A percentile compares a stretch with the other conserved stretches of the same genome.
These are phyloP conservation scores for Chalciporus chontae DNA, from an alignment of 768 basidiomycete genomes.

Conservation along the genomic window DNA sequence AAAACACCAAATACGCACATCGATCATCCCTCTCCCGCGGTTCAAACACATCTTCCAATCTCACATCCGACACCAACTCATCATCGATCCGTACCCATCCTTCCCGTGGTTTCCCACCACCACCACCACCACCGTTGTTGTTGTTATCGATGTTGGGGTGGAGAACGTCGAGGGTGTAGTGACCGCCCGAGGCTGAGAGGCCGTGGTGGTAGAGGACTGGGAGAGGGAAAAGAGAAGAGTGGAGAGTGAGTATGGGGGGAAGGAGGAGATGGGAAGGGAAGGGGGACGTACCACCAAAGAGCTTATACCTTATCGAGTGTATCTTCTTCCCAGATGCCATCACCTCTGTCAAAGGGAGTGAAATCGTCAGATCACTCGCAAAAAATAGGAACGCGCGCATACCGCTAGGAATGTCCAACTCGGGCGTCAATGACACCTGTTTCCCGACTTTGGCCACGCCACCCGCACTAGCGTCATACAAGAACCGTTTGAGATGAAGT, in stretches of 20 bases:
- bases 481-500: slow-evolving; percentile 88
- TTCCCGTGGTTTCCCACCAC: slow-evolving; percentile 40
- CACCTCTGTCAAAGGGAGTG: slow-evolving; percentile 41
- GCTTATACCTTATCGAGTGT: slow-evolving; percentile 60
- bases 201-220: slow-evolving; percentile 93
- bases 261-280: not conserved
- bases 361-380: not conserved
- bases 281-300: slow-evolving; percentile 69
- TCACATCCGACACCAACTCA: slow-evolving; percentile 76
- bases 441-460: slow-evolving; percentile 88
- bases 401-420: slow-evolving; percentile 75
- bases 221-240: not conserved
- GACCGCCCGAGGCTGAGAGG: slow-evolving; percentile 83
- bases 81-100: slow-evolving; percentile 95
- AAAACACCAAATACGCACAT: slow-evolving; percentile 87
- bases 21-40: slow-evolving; percentile 51
- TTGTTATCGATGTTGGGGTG: slow-evolving; percentile 61
- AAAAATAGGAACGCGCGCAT: not conserved
- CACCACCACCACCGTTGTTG: slow-evolving; percentile 5
- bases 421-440: slow-evolving; percentile 70
- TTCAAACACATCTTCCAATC: slow-evolving; percentile 67
- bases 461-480: slow-evolving; percentile 70
- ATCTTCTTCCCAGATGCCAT: slow-evolving; percentile 51
- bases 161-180: slow-evolving; percentile 90
- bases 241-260: not conserved